Percentiles rank a stretch among this genome's conserved stretches.
Conservation (phyloP, 495 filamentous ascomycete genomes). For the Terfezia boudieri region DNA sequence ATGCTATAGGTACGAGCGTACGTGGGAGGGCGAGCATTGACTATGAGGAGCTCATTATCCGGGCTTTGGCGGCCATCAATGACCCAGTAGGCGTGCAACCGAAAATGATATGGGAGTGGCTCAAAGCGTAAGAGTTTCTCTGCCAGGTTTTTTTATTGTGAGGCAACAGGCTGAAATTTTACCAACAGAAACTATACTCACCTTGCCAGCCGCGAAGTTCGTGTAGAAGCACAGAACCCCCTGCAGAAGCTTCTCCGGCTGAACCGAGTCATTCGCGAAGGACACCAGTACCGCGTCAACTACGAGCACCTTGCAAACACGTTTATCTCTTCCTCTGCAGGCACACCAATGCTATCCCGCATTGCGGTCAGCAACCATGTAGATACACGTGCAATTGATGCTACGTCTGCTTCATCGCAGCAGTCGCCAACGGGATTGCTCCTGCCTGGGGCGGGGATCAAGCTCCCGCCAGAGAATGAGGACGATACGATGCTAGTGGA, state of each 20-base stretch:
- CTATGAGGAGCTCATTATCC: conserved; percentile 18
- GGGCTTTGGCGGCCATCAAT: conserved; percentile 11
- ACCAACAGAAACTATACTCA: conserved; percentile 14
- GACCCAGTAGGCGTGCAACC: conserved; percentile 14
- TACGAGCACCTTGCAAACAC: conserved; percentile 5
- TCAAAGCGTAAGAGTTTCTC: conserved; percentile 9
- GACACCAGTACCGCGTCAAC: conserved; percentile 16
- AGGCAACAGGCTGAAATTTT: background rate
- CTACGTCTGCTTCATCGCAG: background rate
- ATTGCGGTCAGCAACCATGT: background rate
- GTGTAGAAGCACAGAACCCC: conserved; percentile 11
- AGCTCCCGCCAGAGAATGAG: conserved; percentile 13
- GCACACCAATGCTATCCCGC: background rate
- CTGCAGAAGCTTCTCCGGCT: conserved; percentile 15
- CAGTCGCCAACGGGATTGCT: conserved; percentile 10
- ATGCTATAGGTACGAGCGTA: too few species aligned
- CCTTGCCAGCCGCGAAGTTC: conserved; percentile 14
- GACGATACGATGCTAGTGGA: conserved; percentile 12
- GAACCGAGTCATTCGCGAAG: conserved; percentile 12
- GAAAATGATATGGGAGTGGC: conserved; percentile 19
- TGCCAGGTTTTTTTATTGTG: too few species aligned
- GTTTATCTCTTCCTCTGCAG: background rate
- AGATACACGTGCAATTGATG: background rate
- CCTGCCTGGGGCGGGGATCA: conserved; percentile 14
- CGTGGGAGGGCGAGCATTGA: conserved; percentile 8